A percentile compares a stretch with the other conserved stretches of the same genome.
Conservation (phyloP, 1,284 basidiomycete genomes). For the Cutaneotrichosporon sp. region DNA sequence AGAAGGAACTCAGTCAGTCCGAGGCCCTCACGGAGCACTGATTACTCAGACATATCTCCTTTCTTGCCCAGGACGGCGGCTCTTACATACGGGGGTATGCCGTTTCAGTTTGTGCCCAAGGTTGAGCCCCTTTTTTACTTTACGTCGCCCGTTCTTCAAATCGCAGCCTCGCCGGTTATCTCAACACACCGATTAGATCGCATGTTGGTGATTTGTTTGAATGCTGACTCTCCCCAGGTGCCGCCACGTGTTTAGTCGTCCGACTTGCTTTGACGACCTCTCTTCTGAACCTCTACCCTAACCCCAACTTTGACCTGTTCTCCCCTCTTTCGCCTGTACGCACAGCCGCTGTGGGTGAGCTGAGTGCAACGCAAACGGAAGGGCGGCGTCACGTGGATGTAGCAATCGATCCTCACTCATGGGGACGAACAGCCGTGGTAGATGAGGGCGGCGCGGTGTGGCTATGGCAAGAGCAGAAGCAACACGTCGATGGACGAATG, state of each 20-base stretch:
- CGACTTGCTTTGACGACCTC: conserved; percentile 23
- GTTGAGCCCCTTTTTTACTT: no score
- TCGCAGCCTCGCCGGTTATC: conserved; percentile 1
- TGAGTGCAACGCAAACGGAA: conserved; percentile 12
- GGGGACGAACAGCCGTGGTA: conserved; percentile 28
- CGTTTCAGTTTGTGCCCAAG: no score
- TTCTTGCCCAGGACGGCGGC: no score
- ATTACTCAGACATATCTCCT: no score
- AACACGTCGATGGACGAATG: conserved; percentile 4
- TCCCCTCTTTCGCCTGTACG: conserved; percentile 10
- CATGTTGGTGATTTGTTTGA: not conserved
- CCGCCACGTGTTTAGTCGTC: conserved; percentile 21
- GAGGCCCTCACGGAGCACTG: no score
- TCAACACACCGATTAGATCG: not conserved
- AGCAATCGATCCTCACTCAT: conserved; percentile 25
- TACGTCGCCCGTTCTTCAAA: not conserved
- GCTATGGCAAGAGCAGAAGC: conserved; percentile 34
- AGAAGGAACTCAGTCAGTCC: no score
- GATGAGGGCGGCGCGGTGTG: conserved; percentile 40
- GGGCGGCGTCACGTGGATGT: conserved; percentile 30
- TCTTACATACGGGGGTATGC: no score
- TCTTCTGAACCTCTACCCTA: conserved; percentile 23
- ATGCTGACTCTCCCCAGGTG: conserved; percentile 14
- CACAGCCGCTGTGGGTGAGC: conserved; percentile 11
- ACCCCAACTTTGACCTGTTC: conserved; percentile 17